Percentiles rank a stretch among this genome's conserved stretches.
Evolutionary conservation across 257 asterid species (phyloP).

Genomic region (Scutellaria baicalensis): DNA sequence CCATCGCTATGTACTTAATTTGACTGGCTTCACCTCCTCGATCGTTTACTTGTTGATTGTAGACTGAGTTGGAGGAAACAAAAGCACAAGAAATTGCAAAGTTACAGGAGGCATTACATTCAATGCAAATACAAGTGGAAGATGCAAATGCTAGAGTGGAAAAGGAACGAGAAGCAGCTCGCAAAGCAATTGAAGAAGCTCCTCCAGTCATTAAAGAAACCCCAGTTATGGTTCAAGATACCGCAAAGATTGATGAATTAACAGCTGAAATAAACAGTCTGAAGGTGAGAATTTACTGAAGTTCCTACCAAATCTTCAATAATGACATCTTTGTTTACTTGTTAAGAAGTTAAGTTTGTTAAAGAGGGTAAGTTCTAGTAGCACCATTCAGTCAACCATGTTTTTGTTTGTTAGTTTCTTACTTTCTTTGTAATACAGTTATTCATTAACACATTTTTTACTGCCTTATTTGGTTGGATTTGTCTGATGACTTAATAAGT

Average conservation of each 20-base stretch:
- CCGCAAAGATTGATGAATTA: slow-evolving; percentile 73
- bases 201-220: slow-evolving; percentile 97
- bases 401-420: slow-evolving; percentile 5
- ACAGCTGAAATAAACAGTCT: slow-evolving; percentile 70
- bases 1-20: slow-evolving; percentile 2
- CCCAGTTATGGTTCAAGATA: slow-evolving; percentile 90
- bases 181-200: slow-evolving; percentile 91
- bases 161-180: slow-evolving; percentile 87
- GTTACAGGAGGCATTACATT: slow-evolving; percentile 75
- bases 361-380: neutral
- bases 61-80: slow-evolving; percentile 95
- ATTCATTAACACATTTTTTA: neutral
- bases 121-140: slow-evolving; percentile 76
- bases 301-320: neutral
- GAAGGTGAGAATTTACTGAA: slow-evolving; percentile 43
- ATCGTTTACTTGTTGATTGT: slow-evolving; percentile 26
- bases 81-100: slow-evolving; percentile 82
- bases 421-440: neutral
- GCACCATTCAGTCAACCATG: neutral
- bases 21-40: slow-evolving; percentile 12
- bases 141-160: slow-evolving; percentile 82
- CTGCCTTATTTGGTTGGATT: neutral
- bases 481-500: neutral
- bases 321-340: neutral
- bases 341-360: slow-evolving; percentile 4